Percentiles rank a stretch among this genome's conserved stretches.
phyloP scores from a whole-genome alignment of 805 yeast species.

The Starmerella lactis-condensi region DNA sequence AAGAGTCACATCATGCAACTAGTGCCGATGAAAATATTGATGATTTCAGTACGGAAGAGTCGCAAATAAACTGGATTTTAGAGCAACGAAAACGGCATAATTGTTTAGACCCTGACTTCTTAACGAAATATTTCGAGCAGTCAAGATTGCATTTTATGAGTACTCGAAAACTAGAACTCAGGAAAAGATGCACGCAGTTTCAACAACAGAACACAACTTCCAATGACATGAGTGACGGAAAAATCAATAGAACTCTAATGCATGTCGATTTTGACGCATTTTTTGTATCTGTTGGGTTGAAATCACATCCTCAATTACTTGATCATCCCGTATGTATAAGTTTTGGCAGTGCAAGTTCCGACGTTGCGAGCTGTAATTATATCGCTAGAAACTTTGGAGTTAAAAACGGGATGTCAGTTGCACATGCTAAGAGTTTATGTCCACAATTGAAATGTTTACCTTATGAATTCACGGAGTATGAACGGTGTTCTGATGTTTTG shows the following conservation, averaged over 20 bases:
- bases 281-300: slow-evolving; percentile 69
- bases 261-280: slow-evolving; percentile 91
- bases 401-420: slow-evolving; percentile 78
- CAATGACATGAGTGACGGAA: neutral
- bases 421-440: slow-evolving; percentile 43
- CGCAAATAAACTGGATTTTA: slow-evolving; percentile 10
- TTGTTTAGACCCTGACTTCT: slow-evolving; percentile 56
- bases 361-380: slow-evolving; percentile 83
- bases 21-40: slow-evolving; percentile 3
- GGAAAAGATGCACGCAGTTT: slow-evolving; percentile 33
- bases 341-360: slow-evolving; percentile 35
- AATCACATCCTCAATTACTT: slow-evolving; percentile 36
- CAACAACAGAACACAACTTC: slow-evolving; percentile 1
- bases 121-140: slow-evolving; percentile 51
- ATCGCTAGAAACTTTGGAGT: slow-evolving; percentile 66
- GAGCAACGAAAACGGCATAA: slow-evolving; percentile 11
- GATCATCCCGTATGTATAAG: slow-evolving; percentile 47
- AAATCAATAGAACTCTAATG: slow-evolving; percentile 26
- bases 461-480: slow-evolving; percentile 61
- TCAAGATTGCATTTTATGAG: slow-evolving; percentile 81
- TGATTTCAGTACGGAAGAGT: slow-evolving; percentile 4
- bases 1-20: neutral
- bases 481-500: slow-evolving; percentile 40
- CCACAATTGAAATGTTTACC: slow-evolving; percentile 46
- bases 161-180: slow-evolving; percentile 62